phyloP scores from a whole-genome alignment of 169 alveolate species.

The Eimeria necatrix region DNA sequence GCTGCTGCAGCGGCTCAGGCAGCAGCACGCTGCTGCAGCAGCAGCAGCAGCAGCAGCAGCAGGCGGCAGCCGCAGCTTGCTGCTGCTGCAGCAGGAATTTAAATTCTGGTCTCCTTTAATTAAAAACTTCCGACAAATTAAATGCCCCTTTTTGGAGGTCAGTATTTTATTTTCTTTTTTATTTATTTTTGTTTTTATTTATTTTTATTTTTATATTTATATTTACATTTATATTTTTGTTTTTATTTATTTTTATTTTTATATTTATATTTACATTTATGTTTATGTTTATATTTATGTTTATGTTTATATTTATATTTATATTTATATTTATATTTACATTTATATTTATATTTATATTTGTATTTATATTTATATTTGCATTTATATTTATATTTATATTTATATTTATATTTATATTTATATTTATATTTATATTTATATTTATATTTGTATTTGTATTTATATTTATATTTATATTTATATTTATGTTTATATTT shows the following conservation, averaged over 20 bases:
- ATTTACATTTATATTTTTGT: neutral
- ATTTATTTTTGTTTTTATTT: neutral
- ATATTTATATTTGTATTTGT: neutral
- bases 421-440: neutral
- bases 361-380: too few relatives aligned
- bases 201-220: neutral
- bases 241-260: neutral
- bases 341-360: too few relatives aligned
- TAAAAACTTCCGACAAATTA: neutral
- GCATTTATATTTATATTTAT: too few relatives aligned
- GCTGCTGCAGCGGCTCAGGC: conserved; percentile 4
- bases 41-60: neutral
- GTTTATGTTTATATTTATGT: too few relatives aligned
- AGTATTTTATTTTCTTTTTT: neutral
- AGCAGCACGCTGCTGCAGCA: neutral
- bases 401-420: neutral
- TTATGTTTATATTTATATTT: too few relatives aligned
- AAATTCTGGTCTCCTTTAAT: neutral
- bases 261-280: neutral
- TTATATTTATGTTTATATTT: neutral
- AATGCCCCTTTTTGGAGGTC: neutral
- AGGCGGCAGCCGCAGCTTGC: too few relatives aligned
- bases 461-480: neutral
- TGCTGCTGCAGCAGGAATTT: neutral
- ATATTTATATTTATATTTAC: too few relatives aligned